A percentile compares a stretch with the other conserved stretches of the same genome.
These are phyloP conservation scores for Rhodotorula paludigena DNA, from an alignment of 768 basidiomycete species.

Conservation along the genomic window DNA sequence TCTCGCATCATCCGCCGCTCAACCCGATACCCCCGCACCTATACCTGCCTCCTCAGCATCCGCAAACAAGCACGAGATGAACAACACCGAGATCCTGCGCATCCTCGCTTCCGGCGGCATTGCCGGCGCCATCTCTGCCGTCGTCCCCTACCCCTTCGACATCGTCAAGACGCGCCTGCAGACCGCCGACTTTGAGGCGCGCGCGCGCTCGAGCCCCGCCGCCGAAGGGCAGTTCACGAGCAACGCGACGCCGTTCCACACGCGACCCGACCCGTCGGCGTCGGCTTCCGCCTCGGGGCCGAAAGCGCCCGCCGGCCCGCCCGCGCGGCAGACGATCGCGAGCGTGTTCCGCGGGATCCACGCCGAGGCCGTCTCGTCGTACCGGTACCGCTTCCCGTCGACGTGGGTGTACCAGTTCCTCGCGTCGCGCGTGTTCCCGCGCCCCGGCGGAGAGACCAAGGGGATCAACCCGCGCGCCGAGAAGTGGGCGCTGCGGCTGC, in stretches of 20 bases:
- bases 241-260: slow-evolving; percentile 16
- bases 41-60: not conserved
- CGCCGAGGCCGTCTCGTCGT: slow-evolving; percentile 22
- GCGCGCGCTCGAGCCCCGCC: slow-evolving; percentile 8
- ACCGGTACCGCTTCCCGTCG: slow-evolving; percentile 26
- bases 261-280: not conserved
- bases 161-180: slow-evolving; percentile 40
- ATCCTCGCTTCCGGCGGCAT: slow-evolving; percentile 34
- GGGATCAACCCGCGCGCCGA: slow-evolving; percentile 26
- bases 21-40: not conserved
- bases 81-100: slow-evolving; percentile 19
- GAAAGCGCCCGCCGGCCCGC: not conserved
- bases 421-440: slow-evolving; percentile 10
- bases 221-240: slow-evolving; percentile 2
- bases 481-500: slow-evolving; percentile 34
- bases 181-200: slow-evolving; percentile 32
- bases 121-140: slow-evolving; percentile 27
- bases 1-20: not conserved
- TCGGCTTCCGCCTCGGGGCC: not conserved
- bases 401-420: slow-evolving; percentile 23
- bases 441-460: not conserved
- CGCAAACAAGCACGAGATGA: slow-evolving; percentile 1
- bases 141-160: slow-evolving; percentile 40
- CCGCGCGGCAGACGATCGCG: not conserved
- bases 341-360: slow-evolving; percentile 27